phyloP scores from a whole-genome alignment of 2,329 filamentous ascomycete species.

The Pseudogymnoascus sp. region DNA sequence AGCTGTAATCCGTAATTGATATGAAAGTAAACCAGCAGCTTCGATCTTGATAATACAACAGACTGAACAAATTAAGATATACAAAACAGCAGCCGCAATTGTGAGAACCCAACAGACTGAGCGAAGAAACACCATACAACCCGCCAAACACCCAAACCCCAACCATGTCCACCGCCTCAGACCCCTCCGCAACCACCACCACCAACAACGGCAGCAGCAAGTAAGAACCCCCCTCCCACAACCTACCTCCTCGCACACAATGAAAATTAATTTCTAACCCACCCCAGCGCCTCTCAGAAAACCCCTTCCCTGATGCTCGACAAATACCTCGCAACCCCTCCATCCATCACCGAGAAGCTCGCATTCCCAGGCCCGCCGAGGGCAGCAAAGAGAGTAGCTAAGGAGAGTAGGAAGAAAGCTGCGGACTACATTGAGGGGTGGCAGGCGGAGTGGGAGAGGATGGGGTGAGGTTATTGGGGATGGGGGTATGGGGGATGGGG shows the following conservation, averaged over 20 bases:
- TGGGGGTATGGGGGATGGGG: background rate
- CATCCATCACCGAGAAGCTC: background rate
- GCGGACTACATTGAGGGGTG: background rate
- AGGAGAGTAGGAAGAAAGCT: background rate
- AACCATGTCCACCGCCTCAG: background rate
- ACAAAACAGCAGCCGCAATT: too few species aligned
- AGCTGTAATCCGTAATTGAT: background rate
- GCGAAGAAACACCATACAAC: background rate
- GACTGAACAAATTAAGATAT: background rate
- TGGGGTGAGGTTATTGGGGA: background rate
- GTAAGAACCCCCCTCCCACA: background rate
- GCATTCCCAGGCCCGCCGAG: background rate
- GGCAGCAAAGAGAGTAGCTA: background rate
- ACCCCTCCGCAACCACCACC: background rate
- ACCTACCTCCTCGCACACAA: background rate
- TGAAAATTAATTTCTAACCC: background rate
- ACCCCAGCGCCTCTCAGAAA: background rate
- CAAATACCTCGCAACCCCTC: background rate
- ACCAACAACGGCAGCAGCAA: background rate
- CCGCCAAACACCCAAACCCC: background rate
- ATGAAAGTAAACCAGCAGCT: background rate
- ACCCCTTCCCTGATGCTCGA: background rate
- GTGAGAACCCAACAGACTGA: background rate
- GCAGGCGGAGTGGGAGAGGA: background rate
- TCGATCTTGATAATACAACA: background rate